phyloP scores from a whole-genome alignment of 306 rosid species.

The Lupinus albus region DNA sequence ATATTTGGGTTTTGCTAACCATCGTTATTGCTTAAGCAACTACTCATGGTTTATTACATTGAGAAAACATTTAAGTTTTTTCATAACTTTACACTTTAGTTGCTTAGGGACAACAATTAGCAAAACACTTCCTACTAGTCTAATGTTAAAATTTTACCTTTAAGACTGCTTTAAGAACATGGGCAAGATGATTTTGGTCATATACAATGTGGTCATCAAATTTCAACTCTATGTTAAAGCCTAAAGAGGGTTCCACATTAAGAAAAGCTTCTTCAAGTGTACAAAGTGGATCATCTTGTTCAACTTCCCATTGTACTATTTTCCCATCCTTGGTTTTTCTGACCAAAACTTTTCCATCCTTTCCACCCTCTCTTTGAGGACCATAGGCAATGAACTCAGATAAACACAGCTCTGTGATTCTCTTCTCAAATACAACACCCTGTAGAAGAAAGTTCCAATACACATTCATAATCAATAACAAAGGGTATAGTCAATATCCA shows the following conservation, averaged over 20 bases:
- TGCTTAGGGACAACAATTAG: too few relatives aligned
- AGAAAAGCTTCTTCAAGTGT: conserved; percentile 78
- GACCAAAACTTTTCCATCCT: conserved; percentile 55
- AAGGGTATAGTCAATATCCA: too few relatives aligned
- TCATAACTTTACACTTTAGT: too few relatives aligned
- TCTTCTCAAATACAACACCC: too few relatives aligned
- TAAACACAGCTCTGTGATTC: conserved; percentile 46
- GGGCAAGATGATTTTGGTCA: conserved; percentile 49
- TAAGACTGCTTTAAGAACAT: conserved; percentile 62
- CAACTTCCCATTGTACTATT: conserved; percentile 63
- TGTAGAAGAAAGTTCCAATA: conserved; percentile 41
- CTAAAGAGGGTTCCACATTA: too few relatives aligned
- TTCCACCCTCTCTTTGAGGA: conserved; percentile 56
- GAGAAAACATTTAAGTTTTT: too few relatives aligned
- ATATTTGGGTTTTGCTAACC: too few relatives aligned
- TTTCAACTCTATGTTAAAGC: conserved; percentile 77
- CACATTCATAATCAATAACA: not conserved
- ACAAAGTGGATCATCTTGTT: conserved; percentile 68
- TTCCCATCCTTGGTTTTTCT: conserved; percentile 68
- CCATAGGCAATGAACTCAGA: conserved; percentile 72
- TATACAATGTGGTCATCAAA: conserved; percentile 69
- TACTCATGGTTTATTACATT: too few relatives aligned
- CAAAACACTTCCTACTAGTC: too few relatives aligned
- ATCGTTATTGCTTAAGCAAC: too few relatives aligned
- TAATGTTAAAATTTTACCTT: not conserved